Evolutionary conservation across 2,329 filamentous ascomycete genomes (phyloP).

Genomic region (Fusarium vanettenii): DNA sequence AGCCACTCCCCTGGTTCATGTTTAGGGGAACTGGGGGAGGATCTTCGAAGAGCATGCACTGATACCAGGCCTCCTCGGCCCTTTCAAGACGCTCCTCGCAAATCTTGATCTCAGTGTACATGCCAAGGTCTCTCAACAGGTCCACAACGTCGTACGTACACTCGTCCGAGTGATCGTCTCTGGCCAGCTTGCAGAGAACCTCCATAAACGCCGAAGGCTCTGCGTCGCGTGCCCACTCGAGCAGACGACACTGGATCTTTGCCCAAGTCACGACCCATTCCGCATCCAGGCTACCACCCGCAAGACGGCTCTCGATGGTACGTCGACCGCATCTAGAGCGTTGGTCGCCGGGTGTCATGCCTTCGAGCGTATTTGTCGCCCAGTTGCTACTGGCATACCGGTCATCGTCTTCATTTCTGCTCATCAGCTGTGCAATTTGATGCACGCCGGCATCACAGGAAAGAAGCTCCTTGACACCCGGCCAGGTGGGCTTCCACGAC

Average conservation of each 20-base stretch:
- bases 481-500: conserved; percentile 31
- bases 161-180: conserved; percentile 8
- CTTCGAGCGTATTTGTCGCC: conserved; percentile 23
- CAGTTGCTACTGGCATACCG: conserved; percentile 40
- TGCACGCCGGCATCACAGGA: conserved; percentile 37
- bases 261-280: conserved; percentile 50
- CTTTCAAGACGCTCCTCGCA: conserved; percentile 41
- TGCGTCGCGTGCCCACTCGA: conserved; percentile 42
- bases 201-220: conserved; percentile 46
- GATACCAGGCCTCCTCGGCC: conserved; percentile 40
- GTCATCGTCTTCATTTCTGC: neutral
- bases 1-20: no score
- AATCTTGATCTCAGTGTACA: conserved; percentile 45
- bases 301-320: conserved; percentile 54
- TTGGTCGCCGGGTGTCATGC: neutral
- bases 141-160: conserved; percentile 50
- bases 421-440: conserved; percentile 35
- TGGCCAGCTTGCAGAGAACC: conserved; percentile 39
- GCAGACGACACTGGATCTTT: conserved; percentile 48
- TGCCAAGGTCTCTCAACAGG: conserved; percentile 49
- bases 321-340: neutral
- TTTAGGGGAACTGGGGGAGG: no score
- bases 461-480: conserved; percentile 39
- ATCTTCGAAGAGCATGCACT: conserved; percentile 32
- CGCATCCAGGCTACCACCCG: conserved; percentile 47